These are phyloP conservation scores for Podaxis rugospora DNA, from an alignment of 768 basidiomycete genomes.

Conservation along the genomic window DNA sequence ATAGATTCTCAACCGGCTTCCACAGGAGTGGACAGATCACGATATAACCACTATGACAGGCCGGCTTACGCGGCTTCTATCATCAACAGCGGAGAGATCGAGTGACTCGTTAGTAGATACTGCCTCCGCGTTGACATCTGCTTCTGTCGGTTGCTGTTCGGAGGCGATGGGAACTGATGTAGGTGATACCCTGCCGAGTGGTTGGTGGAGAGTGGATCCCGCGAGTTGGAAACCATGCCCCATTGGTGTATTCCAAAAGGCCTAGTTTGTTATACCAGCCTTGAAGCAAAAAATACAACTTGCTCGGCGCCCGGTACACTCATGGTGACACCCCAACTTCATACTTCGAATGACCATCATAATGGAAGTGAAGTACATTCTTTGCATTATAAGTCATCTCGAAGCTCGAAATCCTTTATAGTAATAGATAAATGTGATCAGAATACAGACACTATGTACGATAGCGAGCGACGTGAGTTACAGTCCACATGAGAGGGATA, in stretches of 20 bases:
- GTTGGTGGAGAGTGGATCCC: constrained; percentile 51
- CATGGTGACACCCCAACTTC: too few species aligned
- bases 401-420: too few species aligned
- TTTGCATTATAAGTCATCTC: too few species aligned
- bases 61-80: constrained; percentile 36
- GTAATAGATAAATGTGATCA: too few species aligned
- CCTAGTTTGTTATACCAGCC: neutral
- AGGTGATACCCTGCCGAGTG: constrained; percentile 21
- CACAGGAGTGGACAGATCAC: constrained; percentile 38
- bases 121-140: neutral
- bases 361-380: too few species aligned
- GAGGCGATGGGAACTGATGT: neutral
- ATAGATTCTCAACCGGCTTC: neutral
- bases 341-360: too few species aligned
- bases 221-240: constrained; percentile 62
- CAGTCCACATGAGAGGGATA: neutral
- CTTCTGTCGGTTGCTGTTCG: neutral
- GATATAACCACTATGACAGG: constrained; percentile 54
- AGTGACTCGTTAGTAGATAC: neutral
- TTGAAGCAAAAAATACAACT: neutral
- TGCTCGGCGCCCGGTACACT: too few species aligned
- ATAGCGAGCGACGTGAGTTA: neutral
- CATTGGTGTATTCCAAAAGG: constrained; percentile 46
- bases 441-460: too few species aligned
- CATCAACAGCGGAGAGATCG: constrained; percentile 4